Base-by-base conservation (phyloP, 805 yeast genomes). In the Ogataea thermomethanolica region DNA sequence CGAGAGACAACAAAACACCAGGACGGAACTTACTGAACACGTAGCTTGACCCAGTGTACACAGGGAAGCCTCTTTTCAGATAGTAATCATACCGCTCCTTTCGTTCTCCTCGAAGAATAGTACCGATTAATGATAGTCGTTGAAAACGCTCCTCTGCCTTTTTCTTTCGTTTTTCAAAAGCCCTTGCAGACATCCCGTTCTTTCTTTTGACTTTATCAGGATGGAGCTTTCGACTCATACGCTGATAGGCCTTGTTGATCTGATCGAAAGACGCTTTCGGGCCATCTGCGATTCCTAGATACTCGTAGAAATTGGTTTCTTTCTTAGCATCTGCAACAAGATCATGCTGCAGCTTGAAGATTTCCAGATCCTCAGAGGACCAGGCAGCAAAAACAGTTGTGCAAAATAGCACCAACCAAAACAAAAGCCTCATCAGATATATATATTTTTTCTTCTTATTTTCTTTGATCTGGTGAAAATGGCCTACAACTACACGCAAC, bases 1-100 rank as follows among this genome's bases (percentile, higher is more conserved):
- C 50, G 2, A 80, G 28, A 0, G 84, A 76, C 35, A 78, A 58
- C 8, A 71, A 50, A 24, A 74, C 57, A 28, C 83, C 82, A 15
- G 89, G 96, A 54, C 82, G 75, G 71, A 71, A 88, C 61, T 81
- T 73, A 55, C 76, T 58, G 59, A 83, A 77, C 47, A 70, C 69
- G 68, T 84, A 77, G 38, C 78, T 86, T 14, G 79, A 71, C 11
- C 80, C 86, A 43, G 79, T 79, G 45, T 84, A 87, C 46, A 73
- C 70, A 6, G 99, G 98, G 64, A 93, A 91, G 7, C 98, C 97
- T 50, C 78, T 74, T 30, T 76, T 69, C 39, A 85, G 67, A 63
- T 86, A 93, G 61, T 78, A 89, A 61, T 93, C 98, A 61, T 93
- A 93, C 7, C 88, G 71, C 35, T 81, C 78, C 46, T 81, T 76